Percentiles rank a stretch among this genome's conserved stretches.
These are phyloP conservation scores for Suillus paluster DNA, from an alignment of 768 basidiomycete genomes.

Conservation along the genomic window DNA sequence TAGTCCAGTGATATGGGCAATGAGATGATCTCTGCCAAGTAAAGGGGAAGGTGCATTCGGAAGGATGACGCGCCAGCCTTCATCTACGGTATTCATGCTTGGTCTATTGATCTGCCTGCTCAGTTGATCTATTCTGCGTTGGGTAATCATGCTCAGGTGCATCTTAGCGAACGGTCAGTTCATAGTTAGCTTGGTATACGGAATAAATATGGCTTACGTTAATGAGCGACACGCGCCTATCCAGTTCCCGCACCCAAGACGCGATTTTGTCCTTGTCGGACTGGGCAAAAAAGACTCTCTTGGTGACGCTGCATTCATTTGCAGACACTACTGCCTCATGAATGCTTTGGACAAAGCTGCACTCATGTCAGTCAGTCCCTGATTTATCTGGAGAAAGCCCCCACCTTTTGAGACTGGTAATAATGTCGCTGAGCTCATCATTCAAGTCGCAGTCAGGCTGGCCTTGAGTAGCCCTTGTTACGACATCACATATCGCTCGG, in stretches of 20 bases:
- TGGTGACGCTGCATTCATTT: not conserved
- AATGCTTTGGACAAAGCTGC: not conserved
- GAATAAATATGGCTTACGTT: not conserved
- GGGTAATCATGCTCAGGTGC: not conserved
- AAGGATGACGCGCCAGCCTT: not conserved
- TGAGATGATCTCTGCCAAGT: constrained; percentile 4
- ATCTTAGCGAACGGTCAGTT: not conserved
- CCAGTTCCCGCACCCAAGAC: not conserved
- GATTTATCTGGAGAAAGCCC: not conserved
- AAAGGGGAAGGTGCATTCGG: not conserved
- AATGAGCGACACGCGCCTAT: not conserved
- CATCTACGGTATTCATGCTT: not conserved
- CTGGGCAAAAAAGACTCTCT: not conserved
- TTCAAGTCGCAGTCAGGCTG: not conserved
- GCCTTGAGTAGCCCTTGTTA: not conserved
- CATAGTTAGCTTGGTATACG: not conserved
- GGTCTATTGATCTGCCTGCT: not conserved
- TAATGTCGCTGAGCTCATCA: not conserved
- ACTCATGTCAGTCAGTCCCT: not conserved
- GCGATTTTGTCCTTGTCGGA: not conserved
- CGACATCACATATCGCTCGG: not conserved
- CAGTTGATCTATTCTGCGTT: not conserved
- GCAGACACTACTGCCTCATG: not conserved
- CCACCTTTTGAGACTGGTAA: not conserved
- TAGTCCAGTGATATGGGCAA: not conserved